Conservation (phyloP, 2,329 filamentous ascomycete species). For the Byssothecium circinans region DNA sequence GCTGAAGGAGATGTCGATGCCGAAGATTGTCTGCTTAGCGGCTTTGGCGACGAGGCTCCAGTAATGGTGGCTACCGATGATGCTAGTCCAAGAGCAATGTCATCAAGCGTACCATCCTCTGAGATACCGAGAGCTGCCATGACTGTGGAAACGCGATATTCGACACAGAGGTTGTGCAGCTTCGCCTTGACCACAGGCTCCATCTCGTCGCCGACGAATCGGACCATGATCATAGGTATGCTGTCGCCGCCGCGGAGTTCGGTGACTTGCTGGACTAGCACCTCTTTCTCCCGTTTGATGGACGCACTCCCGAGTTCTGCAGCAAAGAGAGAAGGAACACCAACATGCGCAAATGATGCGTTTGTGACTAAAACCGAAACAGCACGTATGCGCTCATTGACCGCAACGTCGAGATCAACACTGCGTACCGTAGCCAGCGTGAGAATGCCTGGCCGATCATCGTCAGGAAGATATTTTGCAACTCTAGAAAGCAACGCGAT, state of each 20-base stretch:
- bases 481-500: conserved; percentile 81
- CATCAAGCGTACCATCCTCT: conserved; percentile 63
- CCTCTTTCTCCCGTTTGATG: conserved; percentile 68
- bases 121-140: conserved; percentile 76
- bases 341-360: conserved; percentile 62
- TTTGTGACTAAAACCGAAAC: conserved; percentile 43
- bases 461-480: conserved; percentile 91
- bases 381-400: conserved; percentile 70
- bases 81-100: conserved; percentile 74
- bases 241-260: conserved; percentile 38
- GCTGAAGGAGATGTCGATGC: conserved; percentile 23
- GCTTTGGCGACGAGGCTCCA: conserved; percentile 59
- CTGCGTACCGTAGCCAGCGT: conserved; percentile 70
- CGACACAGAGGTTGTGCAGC: conserved; percentile 78
- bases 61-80: conserved; percentile 78
- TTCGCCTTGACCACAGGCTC: conserved; percentile 89
- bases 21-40: conserved; percentile 34
- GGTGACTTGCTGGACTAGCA: conserved; percentile 68
- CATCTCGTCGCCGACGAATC: conserved; percentile 91
- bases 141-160: conserved; percentile 83
- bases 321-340: conserved; percentile 79
- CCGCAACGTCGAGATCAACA: conserved; percentile 61
- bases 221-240: conserved; percentile 76
- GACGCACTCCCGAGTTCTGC: conserved; percentile 68
- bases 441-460: conserved; percentile 86